Conservation (phyloP, 345 rosid genomes). For the Corymbia maculata region DNA sequence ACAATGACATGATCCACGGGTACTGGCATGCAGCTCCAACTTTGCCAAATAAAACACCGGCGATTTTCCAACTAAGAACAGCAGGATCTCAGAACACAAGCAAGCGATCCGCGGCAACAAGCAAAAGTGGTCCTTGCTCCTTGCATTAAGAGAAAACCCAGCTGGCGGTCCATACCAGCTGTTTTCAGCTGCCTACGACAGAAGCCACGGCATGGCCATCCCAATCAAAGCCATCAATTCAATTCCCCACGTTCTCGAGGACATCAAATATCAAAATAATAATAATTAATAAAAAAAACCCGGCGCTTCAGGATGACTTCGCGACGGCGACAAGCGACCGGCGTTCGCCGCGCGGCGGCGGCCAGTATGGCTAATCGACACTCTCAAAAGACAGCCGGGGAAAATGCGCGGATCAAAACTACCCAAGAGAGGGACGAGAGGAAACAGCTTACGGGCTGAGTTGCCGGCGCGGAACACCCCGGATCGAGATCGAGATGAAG, state of each 20-base stretch:
- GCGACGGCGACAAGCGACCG: not conserved
- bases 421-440: not conserved
- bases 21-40: not conserved
- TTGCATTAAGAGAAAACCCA: not conserved
- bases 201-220: not conserved
- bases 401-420: not conserved
- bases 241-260: not conserved
- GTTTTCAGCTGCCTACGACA: not conserved
- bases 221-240: not conserved
- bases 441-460: constrained; percentile 16
- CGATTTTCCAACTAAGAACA: not conserved
- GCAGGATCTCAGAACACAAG: not conserved
- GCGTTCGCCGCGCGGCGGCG: not conserved
- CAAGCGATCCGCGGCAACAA: not conserved
- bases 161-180: constrained; percentile 1
- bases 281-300: not conserved
- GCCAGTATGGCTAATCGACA: not conserved
- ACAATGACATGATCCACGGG: not conserved
- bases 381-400: not conserved
- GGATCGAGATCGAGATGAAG: constrained; percentile 17
- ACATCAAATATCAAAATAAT: not conserved
- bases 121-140: not conserved
- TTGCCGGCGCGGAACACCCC: constrained; percentile 11
- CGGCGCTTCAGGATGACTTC: not conserved
- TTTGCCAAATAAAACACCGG: not conserved